Base-by-base conservation (phyloP, 1,284 basidiomycete species). In the Moniliella sp. region DNA sequence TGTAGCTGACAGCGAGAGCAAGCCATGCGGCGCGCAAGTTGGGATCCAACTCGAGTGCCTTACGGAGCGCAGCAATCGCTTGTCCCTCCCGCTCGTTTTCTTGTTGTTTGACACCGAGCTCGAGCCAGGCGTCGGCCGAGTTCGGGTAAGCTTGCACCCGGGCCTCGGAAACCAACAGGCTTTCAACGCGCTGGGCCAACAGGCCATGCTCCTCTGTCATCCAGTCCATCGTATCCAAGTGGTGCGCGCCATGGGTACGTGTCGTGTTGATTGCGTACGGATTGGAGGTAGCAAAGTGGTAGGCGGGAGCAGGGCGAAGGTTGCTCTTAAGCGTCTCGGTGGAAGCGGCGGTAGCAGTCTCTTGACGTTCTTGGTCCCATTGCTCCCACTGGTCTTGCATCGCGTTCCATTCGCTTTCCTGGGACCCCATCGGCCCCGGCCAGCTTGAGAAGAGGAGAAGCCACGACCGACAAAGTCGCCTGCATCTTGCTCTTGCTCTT, bases 51-150 rank as follows among this genome's bases (percentile, higher is more conserved):
- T 78, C 73, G 28, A 83, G 66, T 1, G 84, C 77, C 38, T 75
- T 75, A 25, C 71, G 68, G 15, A 99, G 69, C 0, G 88, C 91
- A 29, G 75, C 69, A 31, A 97, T 73, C 4, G 88, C 91, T 49
- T 82, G 76, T 14, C 72, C 69, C 63, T 99, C 88, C 14, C 86
- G 74, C 61, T 99, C 88, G 60, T 91, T 93, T 62, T 93, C 88
- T 63, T 99, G 88, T 58, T 97, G 91, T 63, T 83, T 88, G 28
- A 99, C 75, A 15, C 91, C 88, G 28, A 97, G 74, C 37, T 78
- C 72, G 53, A 73, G 84, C 88, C 88, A 99, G 4, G 76, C 76
- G 21, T 63, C 51, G 0, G 78, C 74, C 42, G 78, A 71, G 0
- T 61, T 65, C 23, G 77, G 74, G 46, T 84, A 70, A 26, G 69